phyloP scores from a whole-genome alignment of 306 rosid genomes.

The Purshia tridentata region DNA sequence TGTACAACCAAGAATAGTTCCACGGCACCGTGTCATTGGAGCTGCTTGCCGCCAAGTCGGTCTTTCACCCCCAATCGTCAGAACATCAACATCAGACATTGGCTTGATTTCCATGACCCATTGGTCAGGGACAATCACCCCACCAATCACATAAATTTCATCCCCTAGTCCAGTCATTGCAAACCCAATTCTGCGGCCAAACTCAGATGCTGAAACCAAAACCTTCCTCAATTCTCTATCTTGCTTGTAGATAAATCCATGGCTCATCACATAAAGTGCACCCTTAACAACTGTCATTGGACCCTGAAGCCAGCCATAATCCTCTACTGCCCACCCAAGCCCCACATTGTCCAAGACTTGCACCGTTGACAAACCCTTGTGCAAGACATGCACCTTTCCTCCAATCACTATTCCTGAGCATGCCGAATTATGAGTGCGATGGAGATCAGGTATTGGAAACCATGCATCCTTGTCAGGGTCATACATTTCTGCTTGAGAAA shows the following conservation, averaged over 20 bases:
- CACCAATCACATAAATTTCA: slow-evolving; percentile 82
- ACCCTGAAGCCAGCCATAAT: slow-evolving; percentile 82
- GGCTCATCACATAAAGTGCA: slow-evolving; percentile 83
- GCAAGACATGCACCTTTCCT: slow-evolving; percentile 83
- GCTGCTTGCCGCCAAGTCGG: slow-evolving; percentile 83
- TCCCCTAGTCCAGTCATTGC: slow-evolving; percentile 77
- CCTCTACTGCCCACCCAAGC: slow-evolving; percentile 74
- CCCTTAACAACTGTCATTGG: slow-evolving; percentile 79
- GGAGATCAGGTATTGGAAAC: slow-evolving; percentile 83
- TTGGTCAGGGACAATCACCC: slow-evolving; percentile 79
- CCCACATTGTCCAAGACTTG: slow-evolving; percentile 71
- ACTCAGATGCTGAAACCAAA: slow-evolving; percentile 70
- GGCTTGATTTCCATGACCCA: slow-evolving; percentile 76
- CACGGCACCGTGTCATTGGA: slow-evolving; percentile 83
- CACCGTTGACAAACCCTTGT: slow-evolving; percentile 83
- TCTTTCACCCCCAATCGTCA: slow-evolving; percentile 70
- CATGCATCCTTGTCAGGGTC: slow-evolving; percentile 83
- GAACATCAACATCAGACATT: slow-evolving; percentile 79
- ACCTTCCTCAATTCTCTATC: slow-evolving; percentile 49
- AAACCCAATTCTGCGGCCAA: slow-evolving; percentile 78
- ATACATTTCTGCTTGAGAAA: slow-evolving; percentile 92
- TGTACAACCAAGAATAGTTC: slow-evolving; percentile 88
- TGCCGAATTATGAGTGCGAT: slow-evolving; percentile 83
- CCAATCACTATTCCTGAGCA: slow-evolving; percentile 86
- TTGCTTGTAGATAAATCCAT: slow-evolving; percentile 63